Evolutionary conservation across 208 protist species (phyloP).

Genomic region (Sergeia podlipaevii): DNA sequence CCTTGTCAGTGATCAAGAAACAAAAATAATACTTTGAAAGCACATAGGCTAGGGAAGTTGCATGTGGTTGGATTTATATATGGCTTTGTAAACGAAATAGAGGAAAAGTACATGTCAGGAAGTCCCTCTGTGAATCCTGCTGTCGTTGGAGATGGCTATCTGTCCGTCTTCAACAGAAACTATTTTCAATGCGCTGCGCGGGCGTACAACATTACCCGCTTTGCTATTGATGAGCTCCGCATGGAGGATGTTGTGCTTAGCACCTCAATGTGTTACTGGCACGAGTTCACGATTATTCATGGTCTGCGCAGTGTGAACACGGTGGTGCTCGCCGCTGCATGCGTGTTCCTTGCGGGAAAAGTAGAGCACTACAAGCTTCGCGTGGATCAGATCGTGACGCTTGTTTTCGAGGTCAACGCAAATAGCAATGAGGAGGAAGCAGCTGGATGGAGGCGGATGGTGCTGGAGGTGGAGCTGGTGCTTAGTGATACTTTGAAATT

Average conservation of each 20-base stretch:
- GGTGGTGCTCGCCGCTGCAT: conserved; percentile 67
- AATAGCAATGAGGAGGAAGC: conserved; percentile 26
- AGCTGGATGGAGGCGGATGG: conserved; percentile 42
- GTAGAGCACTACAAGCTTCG: conserved; percentile 83
- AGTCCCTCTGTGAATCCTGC: too few species aligned
- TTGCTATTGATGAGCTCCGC: conserved; percentile 50
- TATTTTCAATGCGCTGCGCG: conserved; percentile 53
- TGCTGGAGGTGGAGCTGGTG: conserved; percentile 76
- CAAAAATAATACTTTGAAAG: not conserved
- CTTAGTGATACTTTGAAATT: conserved; percentile 72
- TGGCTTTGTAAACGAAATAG: too few species aligned
- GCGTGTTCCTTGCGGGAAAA: conserved; percentile 81
- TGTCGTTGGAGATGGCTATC: too few species aligned
- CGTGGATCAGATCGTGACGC: conserved; percentile 44
- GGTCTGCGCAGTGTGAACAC: conserved; percentile 55
- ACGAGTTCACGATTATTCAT: conserved; percentile 68
- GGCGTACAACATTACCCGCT: conserved; percentile 70
- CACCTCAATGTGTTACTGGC: conserved; percentile 83
- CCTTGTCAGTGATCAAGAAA: not conserved
- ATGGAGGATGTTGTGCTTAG: conserved; percentile 54
- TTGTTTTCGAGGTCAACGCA: conserved; percentile 56
- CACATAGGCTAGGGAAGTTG: conserved; percentile 16
- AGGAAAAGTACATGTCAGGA: too few species aligned
- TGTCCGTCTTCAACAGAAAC: conserved; percentile 32
- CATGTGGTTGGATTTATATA: conserved; percentile 12